Conservation (phyloP, 1,284 basidiomycete genomes). For the Malassezia slooffiae region DNA sequence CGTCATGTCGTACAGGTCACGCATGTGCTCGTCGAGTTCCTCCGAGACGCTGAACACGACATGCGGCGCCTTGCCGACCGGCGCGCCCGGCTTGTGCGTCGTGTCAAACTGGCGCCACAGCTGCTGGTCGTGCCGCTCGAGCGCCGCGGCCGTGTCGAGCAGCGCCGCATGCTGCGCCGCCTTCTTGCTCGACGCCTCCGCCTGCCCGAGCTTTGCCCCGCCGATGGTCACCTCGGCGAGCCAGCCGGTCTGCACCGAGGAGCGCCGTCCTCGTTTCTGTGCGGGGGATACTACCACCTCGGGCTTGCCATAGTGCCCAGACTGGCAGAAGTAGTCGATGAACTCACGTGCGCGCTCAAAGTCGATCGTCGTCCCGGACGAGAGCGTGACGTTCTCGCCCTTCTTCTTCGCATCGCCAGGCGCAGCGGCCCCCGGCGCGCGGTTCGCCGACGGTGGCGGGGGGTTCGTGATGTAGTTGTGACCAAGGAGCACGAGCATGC, state of each 20-base stretch:
- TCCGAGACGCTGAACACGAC: constrained; percentile 63
- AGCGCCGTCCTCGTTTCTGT: background rate
- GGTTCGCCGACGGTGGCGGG: constrained; percentile 48
- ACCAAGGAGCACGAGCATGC: constrained; percentile 24
- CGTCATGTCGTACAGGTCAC: constrained; percentile 59
- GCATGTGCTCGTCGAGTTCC: constrained; percentile 61
- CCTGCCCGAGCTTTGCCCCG: constrained; percentile 69
- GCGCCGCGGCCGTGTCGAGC: constrained; percentile 74
- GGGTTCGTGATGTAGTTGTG: constrained; percentile 21
- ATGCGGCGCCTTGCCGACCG: constrained; percentile 57
- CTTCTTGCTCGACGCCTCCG: constrained; percentile 63
- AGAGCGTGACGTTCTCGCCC: constrained; percentile 49
- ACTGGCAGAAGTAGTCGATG: constrained; percentile 87
- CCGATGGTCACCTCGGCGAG: constrained; percentile 72
- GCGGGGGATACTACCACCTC: constrained; percentile 51
- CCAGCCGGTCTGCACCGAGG: constrained; percentile 53
- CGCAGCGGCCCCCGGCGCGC: too few relatives aligned
- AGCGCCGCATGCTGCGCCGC: constrained; percentile 63
- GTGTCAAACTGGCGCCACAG: constrained; percentile 64
- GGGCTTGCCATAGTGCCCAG: constrained; percentile 68
- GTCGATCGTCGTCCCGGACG: constrained; percentile 59
- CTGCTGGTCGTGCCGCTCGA: constrained; percentile 67
- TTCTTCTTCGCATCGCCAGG: constrained; percentile 8
- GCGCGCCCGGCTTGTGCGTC: constrained; percentile 36
- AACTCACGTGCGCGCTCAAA: constrained; percentile 74